Conservation (phyloP, 306 rosid genomes). For the Quercus ilex region DNA sequence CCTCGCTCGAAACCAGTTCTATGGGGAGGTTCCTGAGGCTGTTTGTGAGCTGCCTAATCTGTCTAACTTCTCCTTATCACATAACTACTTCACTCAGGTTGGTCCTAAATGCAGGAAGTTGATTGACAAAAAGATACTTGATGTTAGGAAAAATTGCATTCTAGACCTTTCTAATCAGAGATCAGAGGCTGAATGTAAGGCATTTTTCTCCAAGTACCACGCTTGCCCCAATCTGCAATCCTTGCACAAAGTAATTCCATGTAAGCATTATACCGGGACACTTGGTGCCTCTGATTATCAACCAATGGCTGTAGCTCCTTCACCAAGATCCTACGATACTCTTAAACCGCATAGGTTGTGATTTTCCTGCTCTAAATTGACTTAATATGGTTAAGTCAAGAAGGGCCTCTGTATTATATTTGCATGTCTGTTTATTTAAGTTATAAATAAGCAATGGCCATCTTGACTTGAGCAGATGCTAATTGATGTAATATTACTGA, state of each 20-base stretch:
- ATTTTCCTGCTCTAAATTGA: background rate
- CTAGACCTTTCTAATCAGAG: constrained; percentile 44
- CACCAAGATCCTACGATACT: constrained; percentile 38
- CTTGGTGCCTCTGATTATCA: background rate
- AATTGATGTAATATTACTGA: too few species aligned
- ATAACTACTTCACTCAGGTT: constrained; percentile 54
- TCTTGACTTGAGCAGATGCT: too few species aligned
- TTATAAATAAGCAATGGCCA: background rate
- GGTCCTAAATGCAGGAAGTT: constrained; percentile 60
- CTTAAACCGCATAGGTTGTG: constrained; percentile 36
- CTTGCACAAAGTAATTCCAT: constrained; percentile 34
- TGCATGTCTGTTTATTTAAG: background rate
- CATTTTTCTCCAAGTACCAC: constrained; percentile 19
- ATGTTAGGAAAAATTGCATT: constrained; percentile 57
- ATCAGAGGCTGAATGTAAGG: constrained; percentile 18
- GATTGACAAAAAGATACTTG: constrained; percentile 34
- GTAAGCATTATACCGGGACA: constrained; percentile 5
- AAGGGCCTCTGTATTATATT: background rate
- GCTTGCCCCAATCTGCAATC: constrained; percentile 23
- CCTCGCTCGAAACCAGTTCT: constrained; percentile 9
- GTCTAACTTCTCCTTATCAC: constrained; percentile 28
- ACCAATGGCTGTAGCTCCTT: constrained; percentile 2
- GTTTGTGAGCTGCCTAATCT: constrained; percentile 47
- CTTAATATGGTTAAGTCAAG: too few species aligned
- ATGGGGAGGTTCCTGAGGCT: constrained; percentile 54